Base-by-base conservation (phyloP, 768 basidiomycete genomes). In the Boletus reticulatus region DNA sequence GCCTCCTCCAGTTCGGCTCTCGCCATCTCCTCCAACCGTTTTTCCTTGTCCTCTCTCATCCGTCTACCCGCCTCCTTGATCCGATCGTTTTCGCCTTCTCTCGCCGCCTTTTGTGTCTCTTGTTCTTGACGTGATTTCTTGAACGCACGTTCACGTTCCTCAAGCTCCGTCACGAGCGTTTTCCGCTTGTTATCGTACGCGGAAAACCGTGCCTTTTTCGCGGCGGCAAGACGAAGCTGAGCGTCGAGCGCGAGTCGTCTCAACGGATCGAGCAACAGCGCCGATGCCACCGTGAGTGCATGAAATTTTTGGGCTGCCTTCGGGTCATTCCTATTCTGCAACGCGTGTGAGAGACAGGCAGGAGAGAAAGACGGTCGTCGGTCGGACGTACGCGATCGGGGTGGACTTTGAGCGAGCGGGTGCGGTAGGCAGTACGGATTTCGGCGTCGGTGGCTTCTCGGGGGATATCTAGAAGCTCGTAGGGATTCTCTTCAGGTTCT, bases 281-380 rank as follows among this genome's bases (percentile, higher is more conserved):
- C 86, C 62, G 90, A 88, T 0, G 91, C 89, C 56, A 84, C 83
- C 52, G 87, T 92, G 47, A 94, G 81, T 53, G 89, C 89, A 66
- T 94, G 91, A 65, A 94, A 93, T 67, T 90, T 88, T 53, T 84
- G 80, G 3, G 88, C 88, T 84, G 91, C 91, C 73, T 90, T 80
- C 38, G 89, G 87, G 65, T 91, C 88, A 56, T 89, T 83, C 32
- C 84, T 84, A 59, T 92, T 91, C 88, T 92, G 69, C 6, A 62
- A 58, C 20, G 42, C 5, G 17, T 36, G 60, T 60, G 45, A 55
- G 48, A 49, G 38, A 48, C 38, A 59, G 19, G 27, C 13, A 46
- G 32, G 57, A 59, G 58, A 61, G 31, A 43, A 22, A 43, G 39
- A 22, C 22, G n/a, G n/a, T n/a, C n/a, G 22, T 22, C 3, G 22